Conservation (phyloP, 2,329 filamentous ascomycete species). For the Neonectria sp. region DNA sequence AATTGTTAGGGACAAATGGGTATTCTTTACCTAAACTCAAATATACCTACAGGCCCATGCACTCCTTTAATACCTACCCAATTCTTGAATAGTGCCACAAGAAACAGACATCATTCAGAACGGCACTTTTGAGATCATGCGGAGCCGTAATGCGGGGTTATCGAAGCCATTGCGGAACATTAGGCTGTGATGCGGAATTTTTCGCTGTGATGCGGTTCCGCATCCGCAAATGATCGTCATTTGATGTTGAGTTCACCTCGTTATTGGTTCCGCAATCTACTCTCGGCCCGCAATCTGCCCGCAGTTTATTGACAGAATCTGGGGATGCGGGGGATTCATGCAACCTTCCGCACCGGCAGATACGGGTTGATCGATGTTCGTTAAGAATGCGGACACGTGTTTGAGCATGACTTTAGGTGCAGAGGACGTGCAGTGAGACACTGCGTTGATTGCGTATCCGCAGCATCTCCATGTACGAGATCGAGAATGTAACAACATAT, state of each 20-base stretch:
- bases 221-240: constrained; percentile 18
- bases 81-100: too few relatives aligned
- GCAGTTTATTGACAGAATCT: not conserved
- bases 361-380: not conserved
- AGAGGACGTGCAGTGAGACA: not conserved
- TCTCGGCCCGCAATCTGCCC: constrained; percentile 5
- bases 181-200: not conserved
- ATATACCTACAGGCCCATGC: not conserved
- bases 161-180: constrained; percentile 15
- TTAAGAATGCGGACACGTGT: not conserved
- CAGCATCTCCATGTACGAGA: not conserved
- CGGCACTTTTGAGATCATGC: constrained; percentile 5
- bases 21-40: not conserved
- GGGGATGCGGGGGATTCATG: not conserved
- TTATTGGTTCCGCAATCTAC: not conserved
- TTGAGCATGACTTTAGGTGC: not conserved
- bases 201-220: constrained; percentile 13
- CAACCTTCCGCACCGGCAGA: not conserved
- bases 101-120: too few relatives aligned
- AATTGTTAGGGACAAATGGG: not conserved
- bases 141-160: constrained; percentile 34
- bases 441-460: not conserved
- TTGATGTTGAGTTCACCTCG: not conserved
- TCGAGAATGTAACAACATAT: not conserved
- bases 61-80: constrained; percentile 17